Evolutionary conservation across 2,329 filamentous ascomycete species (phyloP).

Genomic region (Colletotrichum agaves): DNA sequence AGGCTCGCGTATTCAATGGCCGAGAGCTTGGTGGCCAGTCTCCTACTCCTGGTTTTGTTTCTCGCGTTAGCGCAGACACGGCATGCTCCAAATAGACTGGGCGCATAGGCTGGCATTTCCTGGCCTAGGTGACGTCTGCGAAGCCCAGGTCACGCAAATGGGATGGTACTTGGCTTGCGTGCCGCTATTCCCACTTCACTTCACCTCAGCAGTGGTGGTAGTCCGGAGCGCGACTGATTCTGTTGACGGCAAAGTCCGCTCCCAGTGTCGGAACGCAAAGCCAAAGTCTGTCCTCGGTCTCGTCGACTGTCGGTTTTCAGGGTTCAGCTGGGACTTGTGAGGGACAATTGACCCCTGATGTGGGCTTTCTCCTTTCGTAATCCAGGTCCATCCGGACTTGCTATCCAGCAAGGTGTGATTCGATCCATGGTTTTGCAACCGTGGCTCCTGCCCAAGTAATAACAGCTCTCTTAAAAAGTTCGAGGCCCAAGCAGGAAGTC

Average conservation of each 20-base stretch:
- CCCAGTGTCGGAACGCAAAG: background rate
- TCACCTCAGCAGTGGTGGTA: too few species aligned
- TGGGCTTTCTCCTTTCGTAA: background rate
- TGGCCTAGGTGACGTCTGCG: background rate
- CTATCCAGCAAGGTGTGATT: background rate
- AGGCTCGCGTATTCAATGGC: background rate
- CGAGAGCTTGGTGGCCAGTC: background rate
- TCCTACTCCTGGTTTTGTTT: constrained; percentile 3
- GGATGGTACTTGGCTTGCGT: constrained; percentile 23
- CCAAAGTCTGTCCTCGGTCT: background rate
- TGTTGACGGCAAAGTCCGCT: background rate
- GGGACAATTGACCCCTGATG: constrained; percentile 22
- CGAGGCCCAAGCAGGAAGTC: constrained; percentile 18
- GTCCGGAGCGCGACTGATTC: background rate
- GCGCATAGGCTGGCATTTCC: background rate
- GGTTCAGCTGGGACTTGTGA: constrained; percentile 3
- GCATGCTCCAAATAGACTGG: background rate
- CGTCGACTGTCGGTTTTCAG: background rate
- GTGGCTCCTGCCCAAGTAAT: too few species aligned
- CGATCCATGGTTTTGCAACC: background rate
- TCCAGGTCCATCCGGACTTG: background rate
- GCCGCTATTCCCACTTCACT: constrained; percentile 10
- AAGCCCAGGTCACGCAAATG: constrained; percentile 3
- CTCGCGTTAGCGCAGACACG: background rate
- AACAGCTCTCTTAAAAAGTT: constrained; percentile 24